Conservation (phyloP, 225 moss, liverwort and hornwort species). For the Pleurozium schreberi region DNA sequence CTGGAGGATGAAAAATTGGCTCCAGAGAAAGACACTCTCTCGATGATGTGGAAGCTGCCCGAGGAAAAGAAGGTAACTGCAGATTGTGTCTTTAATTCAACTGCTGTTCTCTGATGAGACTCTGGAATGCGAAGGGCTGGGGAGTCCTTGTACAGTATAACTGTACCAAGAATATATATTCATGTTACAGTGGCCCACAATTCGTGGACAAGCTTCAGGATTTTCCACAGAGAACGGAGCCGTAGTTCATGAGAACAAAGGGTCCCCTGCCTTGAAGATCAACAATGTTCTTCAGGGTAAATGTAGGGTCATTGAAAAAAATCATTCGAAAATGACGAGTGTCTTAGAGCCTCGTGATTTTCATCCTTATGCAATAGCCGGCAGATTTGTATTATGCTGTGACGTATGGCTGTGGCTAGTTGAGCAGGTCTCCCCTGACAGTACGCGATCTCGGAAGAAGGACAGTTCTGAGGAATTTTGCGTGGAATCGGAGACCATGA, state of each 20-base stretch:
- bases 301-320: not conserved
- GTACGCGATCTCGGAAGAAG: not conserved
- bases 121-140: not conserved
- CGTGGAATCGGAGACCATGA: constrained; percentile 8
- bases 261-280: not conserved
- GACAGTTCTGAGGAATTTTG: constrained; percentile 14
- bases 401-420: not conserved
- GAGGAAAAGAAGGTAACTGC: constrained; percentile 3
- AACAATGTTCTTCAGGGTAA: not conserved
- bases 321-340: not conserved
- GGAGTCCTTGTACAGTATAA: not conserved
- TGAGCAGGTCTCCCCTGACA: not conserved
- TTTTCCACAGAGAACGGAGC: not conserved
- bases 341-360: not conserved
- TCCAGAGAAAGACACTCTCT: not conserved
- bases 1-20: not conserved
- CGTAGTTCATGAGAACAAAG: not conserved
- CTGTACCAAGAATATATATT: not conserved
- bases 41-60: constrained; percentile 5
- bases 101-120: not conserved
- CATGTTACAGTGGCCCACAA: no score
- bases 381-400: not conserved
- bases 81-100: not conserved
- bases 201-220: no score
- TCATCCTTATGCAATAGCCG: not conserved